Percentiles rank a stretch among this genome's conserved stretches.
These are phyloP conservation scores for Epithele typhae DNA, from an alignment of 768 basidiomycete species.

Conservation along the genomic window DNA sequence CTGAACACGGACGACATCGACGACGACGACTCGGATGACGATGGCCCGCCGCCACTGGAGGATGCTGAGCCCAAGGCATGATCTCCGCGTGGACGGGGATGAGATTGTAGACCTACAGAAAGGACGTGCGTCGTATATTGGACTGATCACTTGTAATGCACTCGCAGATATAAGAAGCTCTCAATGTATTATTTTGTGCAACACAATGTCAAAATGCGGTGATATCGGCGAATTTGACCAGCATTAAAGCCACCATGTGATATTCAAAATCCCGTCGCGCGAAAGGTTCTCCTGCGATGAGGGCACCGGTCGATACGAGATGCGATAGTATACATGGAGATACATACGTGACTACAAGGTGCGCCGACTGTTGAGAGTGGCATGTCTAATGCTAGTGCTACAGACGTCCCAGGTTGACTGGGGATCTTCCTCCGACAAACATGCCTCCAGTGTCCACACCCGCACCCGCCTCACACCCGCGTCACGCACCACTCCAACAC, in stretches of 20 bases:
- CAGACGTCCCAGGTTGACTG: neutral
- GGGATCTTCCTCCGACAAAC: neutral
- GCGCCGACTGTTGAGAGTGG: neutral
- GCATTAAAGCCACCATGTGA: too few species aligned
- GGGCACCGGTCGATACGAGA: too few species aligned
- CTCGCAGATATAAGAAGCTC: slow-evolving; percentile 11
- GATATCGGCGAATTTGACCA: neutral
- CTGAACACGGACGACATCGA: slow-evolving; percentile 26
- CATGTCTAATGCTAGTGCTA: neutral
- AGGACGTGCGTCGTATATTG: slow-evolving; percentile 14
- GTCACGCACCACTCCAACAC: slow-evolving; percentile 22
- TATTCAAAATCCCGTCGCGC: too few species aligned
- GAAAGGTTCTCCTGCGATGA: too few species aligned
- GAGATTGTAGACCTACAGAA: slow-evolving; percentile 12
- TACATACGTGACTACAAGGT: too few species aligned
- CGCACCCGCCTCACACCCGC: slow-evolving; percentile 18
- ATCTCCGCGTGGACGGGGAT: slow-evolving; percentile 2
- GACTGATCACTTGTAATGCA: slow-evolving; percentile 10
- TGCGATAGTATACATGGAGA: too few species aligned
- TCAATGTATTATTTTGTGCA: slow-evolving; percentile 13
- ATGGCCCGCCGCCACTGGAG: slow-evolving; percentile 80
- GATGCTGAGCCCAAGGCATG: slow-evolving; percentile 48
- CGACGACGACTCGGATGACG: slow-evolving; percentile 48
- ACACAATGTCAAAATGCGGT: neutral
- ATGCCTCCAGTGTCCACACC: too few species aligned